Evolutionary conservation across 2,329 filamentous ascomycete genomes (phyloP), one percentile per base, ranked within the genome.

Genomic region (Claviceps pusilla): DNA sequence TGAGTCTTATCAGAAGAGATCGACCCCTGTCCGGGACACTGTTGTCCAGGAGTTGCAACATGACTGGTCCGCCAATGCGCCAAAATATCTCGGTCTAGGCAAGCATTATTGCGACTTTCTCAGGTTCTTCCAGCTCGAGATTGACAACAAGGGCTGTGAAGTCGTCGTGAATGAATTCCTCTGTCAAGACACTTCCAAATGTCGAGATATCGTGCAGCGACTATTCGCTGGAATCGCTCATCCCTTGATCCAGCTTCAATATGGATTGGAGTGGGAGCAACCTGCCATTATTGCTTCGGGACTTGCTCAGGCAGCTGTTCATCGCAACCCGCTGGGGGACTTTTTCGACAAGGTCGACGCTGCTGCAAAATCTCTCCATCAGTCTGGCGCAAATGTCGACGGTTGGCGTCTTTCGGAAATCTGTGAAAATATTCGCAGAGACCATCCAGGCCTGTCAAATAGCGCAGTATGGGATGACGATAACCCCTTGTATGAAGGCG

Each of bases 231-330:
- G 82, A 76, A 33, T 91, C 58, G 61, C 89, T 2, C 88, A 95
- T 63, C 88, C 89, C 2, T 70, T 93, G 16, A 90, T 95, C 58
- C 88, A 95, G 64, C 76, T 95, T 24, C 86, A 89, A 50, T 95
- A 89, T 64, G 89, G 86, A 4, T 65, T 95, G 41, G 89, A 95
- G 65, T 95, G 89, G 71, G 66, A 77, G 10, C 88, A 95, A 64
- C 87, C 87, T 2, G 86, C 86, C 42, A 82, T 95, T 56, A 76
- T 95, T 33, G 87, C 89, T 6, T 80, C 91, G 69, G 89, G 74
- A 1, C 78, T 95, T 19, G 87, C 89, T 0, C 84, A 94, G 69
- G 75, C 85, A 1, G 80, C 84, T 7, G 79, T 89, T 1, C 87
- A 94, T 63, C 70, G 74, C 7, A 69, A 75, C 47, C 76, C 77